Conservation (phyloP, 768 basidiomycete species). For the Suillus subaureus region DNA sequence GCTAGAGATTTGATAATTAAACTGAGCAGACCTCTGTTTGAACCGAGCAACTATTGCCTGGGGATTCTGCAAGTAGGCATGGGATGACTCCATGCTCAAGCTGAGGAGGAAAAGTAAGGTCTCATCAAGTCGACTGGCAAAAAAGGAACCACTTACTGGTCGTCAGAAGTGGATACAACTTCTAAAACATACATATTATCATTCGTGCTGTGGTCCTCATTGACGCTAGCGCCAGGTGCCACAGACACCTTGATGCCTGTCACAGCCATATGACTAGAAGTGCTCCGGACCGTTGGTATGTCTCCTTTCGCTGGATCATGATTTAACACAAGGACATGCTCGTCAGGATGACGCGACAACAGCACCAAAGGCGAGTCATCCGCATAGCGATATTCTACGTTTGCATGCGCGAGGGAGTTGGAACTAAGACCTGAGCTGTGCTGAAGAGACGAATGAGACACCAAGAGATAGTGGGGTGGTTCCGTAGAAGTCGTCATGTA, state of each 20-base stretch:
- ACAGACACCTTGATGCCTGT: constrained; percentile 68
- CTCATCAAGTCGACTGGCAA: background rate
- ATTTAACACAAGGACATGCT: constrained; percentile 77
- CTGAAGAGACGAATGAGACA: constrained; percentile 55
- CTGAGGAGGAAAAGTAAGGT: constrained; percentile 9
- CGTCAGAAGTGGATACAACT: constrained; percentile 53
- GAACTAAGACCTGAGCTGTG: constrained; percentile 41
- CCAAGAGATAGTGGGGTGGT: constrained; percentile 69
- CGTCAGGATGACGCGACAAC: constrained; percentile 58
- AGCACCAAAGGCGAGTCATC: constrained; percentile 75
- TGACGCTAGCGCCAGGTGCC: constrained; percentile 70
- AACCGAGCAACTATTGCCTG: constrained; percentile 59
- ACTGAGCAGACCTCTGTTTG: constrained; percentile 57
- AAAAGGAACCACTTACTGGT: constrained; percentile 34
- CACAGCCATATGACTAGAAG: constrained; percentile 49
- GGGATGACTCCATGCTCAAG: constrained; percentile 30
- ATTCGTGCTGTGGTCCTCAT: constrained; percentile 50
- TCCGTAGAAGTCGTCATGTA: constrained; percentile 24
- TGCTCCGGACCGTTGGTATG: constrained; percentile 52
- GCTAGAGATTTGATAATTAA: constrained; percentile 1
- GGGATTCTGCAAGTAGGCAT: constrained; percentile 40
- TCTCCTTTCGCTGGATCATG: constrained; percentile 50
- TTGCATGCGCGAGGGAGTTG: constrained; percentile 54
- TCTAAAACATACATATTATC: constrained; percentile 78
- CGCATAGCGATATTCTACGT: constrained; percentile 79